Evolutionary conservation across 2,329 filamentous ascomycete genomes (phyloP).

Genomic region (Phyllosticta paracitricarpa): DNA sequence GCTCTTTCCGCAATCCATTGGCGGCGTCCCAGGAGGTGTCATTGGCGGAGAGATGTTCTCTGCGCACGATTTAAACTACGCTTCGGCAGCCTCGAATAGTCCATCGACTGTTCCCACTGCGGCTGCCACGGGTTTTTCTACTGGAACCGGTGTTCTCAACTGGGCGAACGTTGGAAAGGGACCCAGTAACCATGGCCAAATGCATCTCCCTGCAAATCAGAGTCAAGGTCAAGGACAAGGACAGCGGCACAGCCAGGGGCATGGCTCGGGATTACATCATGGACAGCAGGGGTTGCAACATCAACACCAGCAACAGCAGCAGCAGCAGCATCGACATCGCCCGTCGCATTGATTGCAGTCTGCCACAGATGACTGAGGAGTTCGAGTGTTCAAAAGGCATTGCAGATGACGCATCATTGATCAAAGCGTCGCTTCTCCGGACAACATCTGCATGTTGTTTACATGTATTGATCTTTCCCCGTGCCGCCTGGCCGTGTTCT

Average conservation of each 20-base stretch:
- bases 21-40: conserved; percentile 1
- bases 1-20: conserved; percentile 27
- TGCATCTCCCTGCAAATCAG: neutral
- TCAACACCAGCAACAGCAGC: conserved; percentile 2
- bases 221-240: neutral
- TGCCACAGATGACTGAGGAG: neutral
- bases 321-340: neutral
- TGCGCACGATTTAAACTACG: neutral
- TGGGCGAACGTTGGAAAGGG: neutral
- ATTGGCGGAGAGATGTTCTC: neutral
- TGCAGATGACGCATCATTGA: too few relatives aligned
- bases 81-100: neutral
- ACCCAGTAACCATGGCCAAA: neutral
- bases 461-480: too few relatives aligned
- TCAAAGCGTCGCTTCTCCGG: too few relatives aligned
- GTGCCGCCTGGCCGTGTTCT: too few relatives aligned
- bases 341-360: neutral
- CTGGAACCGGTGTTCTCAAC: neutral
- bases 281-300: neutral
- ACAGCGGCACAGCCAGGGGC: neutral
- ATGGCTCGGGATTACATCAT: neutral
- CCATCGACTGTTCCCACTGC: neutral
- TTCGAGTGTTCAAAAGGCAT: too few relatives aligned
- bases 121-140: neutral
- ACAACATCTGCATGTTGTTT: too few relatives aligned